Base-by-base conservation (phyloP, 2,329 filamentous ascomycete genomes). In the Aspergillus aculeatinus region DNA sequence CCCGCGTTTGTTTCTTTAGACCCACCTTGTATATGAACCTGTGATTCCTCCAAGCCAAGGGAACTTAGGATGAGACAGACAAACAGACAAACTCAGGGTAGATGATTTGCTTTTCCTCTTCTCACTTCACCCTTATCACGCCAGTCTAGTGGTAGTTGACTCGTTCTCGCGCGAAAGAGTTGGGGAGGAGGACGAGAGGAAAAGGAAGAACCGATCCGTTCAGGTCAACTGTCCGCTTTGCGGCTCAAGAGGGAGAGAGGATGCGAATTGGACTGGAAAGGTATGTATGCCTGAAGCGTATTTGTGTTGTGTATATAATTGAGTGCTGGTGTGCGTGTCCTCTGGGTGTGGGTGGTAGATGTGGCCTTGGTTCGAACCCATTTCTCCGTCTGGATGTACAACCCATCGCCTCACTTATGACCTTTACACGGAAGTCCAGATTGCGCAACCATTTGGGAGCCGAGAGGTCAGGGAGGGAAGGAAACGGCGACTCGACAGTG, bases 1-100 rank as follows among this genome's bases (percentile, higher is more conserved):
- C 39, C 16, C 16, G 33, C 55, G 59, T 51, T 44, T 63, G 48
- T 51, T 57, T 55, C 21, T 55, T 51, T 59, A 52, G 56, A 58
- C 52, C 54, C 16, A 44, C 39, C 33, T 44, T 44, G 39, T 63
- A 57, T 63, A 61, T 63, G 61, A 61, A 52, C 55, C 31, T 55
- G 42, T 16, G 16, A 44, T n/a, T 19, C 39, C 39, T 44, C 39
- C 14, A 44, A 55, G 23, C 44, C 16, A 55, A 55, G 53, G 39
- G 53, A 55, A 48, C 31, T 53, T 59, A 56, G 48, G 50, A 53
- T 59, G 56, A 54, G 51, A 59, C 25, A 55, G 29, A 27, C 27
- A 33, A 33, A 19, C 39, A 42, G 39, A 42, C 33, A 35, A 12
- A 35, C 39, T 44, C 39, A 44, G 51, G 61, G 59, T 63, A 63